Evolutionary conservation across 1,139 yeast species (phyloP).

Genomic region (Magnusiomyces magnusii): DNA sequence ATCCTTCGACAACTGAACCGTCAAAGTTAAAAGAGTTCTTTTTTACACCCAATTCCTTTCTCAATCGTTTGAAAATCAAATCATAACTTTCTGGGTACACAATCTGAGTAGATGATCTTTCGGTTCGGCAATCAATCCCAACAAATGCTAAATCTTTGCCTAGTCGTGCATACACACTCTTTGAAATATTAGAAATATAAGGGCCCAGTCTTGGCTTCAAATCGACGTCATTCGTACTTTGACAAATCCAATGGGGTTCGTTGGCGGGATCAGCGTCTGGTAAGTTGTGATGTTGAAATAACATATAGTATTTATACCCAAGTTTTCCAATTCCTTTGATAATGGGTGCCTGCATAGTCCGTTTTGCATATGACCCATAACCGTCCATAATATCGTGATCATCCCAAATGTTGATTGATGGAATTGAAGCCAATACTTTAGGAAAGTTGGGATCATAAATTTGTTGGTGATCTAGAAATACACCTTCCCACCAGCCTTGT

Average conservation of each 20-base stretch:
- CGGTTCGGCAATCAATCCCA: conserved; percentile 91
- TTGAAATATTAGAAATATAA: conserved; percentile 54
- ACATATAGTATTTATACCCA: conserved; percentile 80
- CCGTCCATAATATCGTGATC: conserved; percentile 92
- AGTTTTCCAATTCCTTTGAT: conserved; percentile 63
- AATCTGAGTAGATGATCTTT: conserved; percentile 57
- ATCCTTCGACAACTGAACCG: neutral
- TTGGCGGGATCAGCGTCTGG: conserved; percentile 23
- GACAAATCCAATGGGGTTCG: conserved; percentile 33
- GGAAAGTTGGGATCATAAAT: conserved; percentile 45
- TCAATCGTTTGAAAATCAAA: conserved; percentile 50
- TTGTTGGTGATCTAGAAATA: conserved; percentile 55
- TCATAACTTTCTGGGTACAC: conserved; percentile 50
- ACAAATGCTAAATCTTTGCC: conserved; percentile 65
- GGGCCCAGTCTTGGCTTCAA: conserved; percentile 43
- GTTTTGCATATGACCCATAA: conserved; percentile 75
- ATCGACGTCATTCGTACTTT: conserved; percentile 12
- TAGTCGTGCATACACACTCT: conserved; percentile 61
- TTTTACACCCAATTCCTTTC: conserved; percentile 36
- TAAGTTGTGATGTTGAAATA: conserved; percentile 60
- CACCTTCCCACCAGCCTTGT: conserved; percentile 73
- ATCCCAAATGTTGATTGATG: conserved; percentile 76
- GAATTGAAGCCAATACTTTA: conserved; percentile 68
- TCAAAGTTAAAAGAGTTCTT: neutral
- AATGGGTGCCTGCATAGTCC: conserved; percentile 63